Evolutionary conservation across 1,139 yeast genomes (phyloP).

Genomic region (Candida tetrigidarum): DNA sequence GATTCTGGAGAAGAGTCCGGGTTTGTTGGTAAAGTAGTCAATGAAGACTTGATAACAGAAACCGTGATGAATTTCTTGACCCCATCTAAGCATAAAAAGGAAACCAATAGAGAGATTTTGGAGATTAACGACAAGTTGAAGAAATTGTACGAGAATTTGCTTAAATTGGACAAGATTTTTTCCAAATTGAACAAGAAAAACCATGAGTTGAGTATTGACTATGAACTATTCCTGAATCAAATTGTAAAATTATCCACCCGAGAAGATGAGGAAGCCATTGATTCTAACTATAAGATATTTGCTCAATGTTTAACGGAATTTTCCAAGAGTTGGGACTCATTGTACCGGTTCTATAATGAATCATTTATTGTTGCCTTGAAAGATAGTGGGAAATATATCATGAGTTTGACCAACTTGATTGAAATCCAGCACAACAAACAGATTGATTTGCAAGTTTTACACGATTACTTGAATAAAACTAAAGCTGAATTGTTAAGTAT

Average conservation of each 20-base stretch:
- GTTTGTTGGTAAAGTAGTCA: slow-evolving; percentile 48
- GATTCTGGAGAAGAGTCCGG: slow-evolving; percentile 22
- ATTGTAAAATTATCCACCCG: slow-evolving; percentile 64
- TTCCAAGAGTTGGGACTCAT: slow-evolving; percentile 42
- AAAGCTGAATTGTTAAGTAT: slow-evolving; percentile 65
- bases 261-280: slow-evolving; percentile 22
- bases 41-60: slow-evolving; percentile 75
- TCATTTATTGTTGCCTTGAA: slow-evolving; percentile 81
- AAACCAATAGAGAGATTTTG: slow-evolving; percentile 74
- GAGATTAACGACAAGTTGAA: slow-evolving; percentile 85
- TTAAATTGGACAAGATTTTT: slow-evolving; percentile 78
- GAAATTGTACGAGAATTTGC: slow-evolving; percentile 81
- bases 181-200: slow-evolving; percentile 74
- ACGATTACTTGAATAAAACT: slow-evolving; percentile 76
- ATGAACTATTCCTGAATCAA: slow-evolving; percentile 71
- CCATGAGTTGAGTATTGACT: slow-evolving; percentile 72
- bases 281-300: slow-evolving; percentile 43
- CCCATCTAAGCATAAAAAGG: slow-evolving; percentile 67
- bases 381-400: slow-evolving; percentile 86
- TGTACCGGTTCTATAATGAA: slow-evolving; percentile 70
- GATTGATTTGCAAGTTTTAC: slow-evolving; percentile 84
- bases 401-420: slow-evolving; percentile 72
- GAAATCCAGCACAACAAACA: slow-evolving; percentile 91
- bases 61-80: slow-evolving; percentile 91
- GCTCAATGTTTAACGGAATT: slow-evolving; percentile 55